These are phyloP conservation scores for Delonix regia DNA, from an alignment of 306 rosid genomes.

Conservation along the genomic window DNA sequence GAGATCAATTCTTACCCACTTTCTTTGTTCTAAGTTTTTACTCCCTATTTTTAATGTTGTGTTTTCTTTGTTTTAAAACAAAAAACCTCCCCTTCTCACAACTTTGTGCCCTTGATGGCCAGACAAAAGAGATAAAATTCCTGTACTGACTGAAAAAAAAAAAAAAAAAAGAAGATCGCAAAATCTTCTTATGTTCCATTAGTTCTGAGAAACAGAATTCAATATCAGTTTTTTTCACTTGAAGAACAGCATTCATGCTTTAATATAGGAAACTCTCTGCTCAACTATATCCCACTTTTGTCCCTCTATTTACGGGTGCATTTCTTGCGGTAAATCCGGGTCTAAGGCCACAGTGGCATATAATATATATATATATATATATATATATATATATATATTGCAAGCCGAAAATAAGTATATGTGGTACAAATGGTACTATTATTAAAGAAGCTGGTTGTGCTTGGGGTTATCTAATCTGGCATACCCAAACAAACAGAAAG, in stretches of 20 bases:
- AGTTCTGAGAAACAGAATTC: no score
- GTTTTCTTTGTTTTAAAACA: no score
- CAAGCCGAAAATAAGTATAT: background rate
- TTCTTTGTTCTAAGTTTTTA: no score
- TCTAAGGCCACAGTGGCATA: background rate
- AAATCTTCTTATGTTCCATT: no score
- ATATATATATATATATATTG: background rate
- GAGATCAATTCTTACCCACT: no score
- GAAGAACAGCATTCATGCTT: background rate
- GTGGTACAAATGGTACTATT: background rate
- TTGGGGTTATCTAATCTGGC: conserved; percentile 16
- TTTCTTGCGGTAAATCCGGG: background rate
- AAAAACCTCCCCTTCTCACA: no score
- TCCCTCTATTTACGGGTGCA: background rate
- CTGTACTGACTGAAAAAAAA: no score
- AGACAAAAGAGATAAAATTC: no score
- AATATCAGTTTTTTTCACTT: no score
- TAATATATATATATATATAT: background rate
- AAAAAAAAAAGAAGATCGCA: no score
- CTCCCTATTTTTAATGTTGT: no score
- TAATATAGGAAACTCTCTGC: background rate
- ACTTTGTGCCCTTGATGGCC: no score
- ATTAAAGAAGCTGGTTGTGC: background rate
- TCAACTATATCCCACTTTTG: background rate
- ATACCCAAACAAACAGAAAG: conserved; percentile 28